phyloP scores from a whole-genome alignment of 2,329 filamentous ascomycete genomes.

The Pestalotiopsis sp. region DNA sequence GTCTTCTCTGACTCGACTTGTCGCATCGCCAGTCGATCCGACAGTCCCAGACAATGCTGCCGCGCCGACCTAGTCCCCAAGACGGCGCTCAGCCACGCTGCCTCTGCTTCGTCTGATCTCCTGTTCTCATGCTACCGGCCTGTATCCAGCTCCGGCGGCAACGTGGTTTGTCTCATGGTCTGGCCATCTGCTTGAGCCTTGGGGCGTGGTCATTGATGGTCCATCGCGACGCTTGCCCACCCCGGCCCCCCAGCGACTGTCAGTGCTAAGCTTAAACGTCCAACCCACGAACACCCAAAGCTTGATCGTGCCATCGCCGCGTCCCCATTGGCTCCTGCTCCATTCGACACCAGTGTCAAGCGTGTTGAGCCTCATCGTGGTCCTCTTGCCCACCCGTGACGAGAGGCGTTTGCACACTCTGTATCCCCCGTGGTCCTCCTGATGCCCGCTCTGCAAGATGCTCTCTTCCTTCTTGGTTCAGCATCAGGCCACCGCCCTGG shows the following conservation, averaged over 20 bases:
- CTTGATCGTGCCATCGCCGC: background rate
- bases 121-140: background rate
- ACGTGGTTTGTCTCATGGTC: constrained; percentile 1
- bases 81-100: background rate
- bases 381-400: background rate
- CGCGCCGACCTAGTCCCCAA: background rate
- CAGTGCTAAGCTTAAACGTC: constrained; percentile 10
- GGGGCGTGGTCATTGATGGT: background rate
- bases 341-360: background rate
- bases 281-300: background rate
- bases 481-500: constrained; percentile 1
- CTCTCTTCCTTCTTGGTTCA: background rate
- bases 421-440: background rate
- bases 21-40: constrained; percentile 42
- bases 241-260: background rate
- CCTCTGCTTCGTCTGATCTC: background rate
- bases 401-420: background rate
- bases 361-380: constrained; percentile 8
- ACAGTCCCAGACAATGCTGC: constrained; percentile 26
- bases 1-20: constrained; percentile 33
- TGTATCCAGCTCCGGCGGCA: background rate
- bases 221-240: background rate
- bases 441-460: background rate
- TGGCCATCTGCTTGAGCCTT: background rate
- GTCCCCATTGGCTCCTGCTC: background rate